A percentile compares a stretch with the other conserved stretches of the same genome.
Conservation (phyloP, 2,329 filamentous ascomycete species). For the Amesomyces nigricolor region DNA sequence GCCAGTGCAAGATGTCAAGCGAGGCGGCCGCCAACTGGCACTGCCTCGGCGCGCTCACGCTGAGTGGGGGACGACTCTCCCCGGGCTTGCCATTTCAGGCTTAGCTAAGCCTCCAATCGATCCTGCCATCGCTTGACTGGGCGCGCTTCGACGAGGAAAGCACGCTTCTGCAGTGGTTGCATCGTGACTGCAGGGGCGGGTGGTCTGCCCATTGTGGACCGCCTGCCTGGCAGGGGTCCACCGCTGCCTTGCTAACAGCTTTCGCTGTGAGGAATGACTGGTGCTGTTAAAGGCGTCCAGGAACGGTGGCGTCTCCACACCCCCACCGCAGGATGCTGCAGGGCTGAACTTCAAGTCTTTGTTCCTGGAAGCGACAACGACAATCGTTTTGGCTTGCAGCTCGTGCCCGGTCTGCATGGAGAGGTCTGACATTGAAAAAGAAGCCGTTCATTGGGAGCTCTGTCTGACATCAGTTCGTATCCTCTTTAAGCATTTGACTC, state of each 20-base stretch:
- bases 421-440: not conserved
- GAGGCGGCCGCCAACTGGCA: constrained; percentile 5
- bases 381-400: no score
- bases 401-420: no score
- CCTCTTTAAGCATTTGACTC: no score
- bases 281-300: no score
- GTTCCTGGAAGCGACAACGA: no score
- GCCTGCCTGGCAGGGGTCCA: constrained; percentile 1
- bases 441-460: no score
- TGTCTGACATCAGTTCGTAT: no score
- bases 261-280: no score
- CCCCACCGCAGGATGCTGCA: no score
- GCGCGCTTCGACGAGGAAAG: not conserved
- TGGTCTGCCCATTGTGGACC: not conserved
- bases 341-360: no score
- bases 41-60: constrained; percentile 1
- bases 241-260: not conserved
- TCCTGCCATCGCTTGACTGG: not conserved
- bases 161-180: not conserved
- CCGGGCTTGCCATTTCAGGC: not conserved
- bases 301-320: no score
- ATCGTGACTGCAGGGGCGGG: not conserved
- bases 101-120: not conserved
- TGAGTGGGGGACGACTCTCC: not conserved
- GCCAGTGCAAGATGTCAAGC: not conserved